These are phyloP conservation scores for Eurotiales sp. DNA, from an alignment of 2,329 filamentous ascomycete species.

Conservation along the genomic window DNA sequence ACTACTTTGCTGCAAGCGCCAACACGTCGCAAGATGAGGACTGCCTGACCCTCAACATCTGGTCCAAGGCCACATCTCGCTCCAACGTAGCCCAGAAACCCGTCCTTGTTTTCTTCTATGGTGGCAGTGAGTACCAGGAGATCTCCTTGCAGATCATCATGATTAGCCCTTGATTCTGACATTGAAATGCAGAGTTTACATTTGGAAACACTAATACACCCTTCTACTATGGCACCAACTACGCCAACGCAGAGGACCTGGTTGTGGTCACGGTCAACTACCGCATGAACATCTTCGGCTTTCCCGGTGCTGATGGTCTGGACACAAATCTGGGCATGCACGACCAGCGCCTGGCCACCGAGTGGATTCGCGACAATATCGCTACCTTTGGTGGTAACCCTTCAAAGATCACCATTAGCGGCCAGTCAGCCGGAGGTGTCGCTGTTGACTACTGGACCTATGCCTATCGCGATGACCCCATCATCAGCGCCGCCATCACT, in stretches of 20 bases:
- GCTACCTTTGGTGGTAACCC: too few relatives aligned
- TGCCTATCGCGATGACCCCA: too few relatives aligned
- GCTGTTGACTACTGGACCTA: too few relatives aligned
- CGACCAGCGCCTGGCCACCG: too few relatives aligned
- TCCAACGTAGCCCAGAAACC: slow-evolving; percentile 23
- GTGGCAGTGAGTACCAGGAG: slow-evolving; percentile 32
- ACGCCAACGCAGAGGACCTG: slow-evolving; percentile 52
- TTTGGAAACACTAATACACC: slow-evolving; percentile 33
- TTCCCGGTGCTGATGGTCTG: too few relatives aligned
- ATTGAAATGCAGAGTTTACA: slow-evolving; percentile 28
- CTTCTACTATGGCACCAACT: slow-evolving; percentile 32
- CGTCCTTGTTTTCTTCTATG: slow-evolving; percentile 42
- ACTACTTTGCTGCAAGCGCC: slow-evolving; percentile 34
- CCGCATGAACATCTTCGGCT: too few relatives aligned
- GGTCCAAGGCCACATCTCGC: slow-evolving; percentile 5
- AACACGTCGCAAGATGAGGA: slow-evolving; percentile 4
- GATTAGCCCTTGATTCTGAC: not conserved
- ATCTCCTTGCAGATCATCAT: not conserved
- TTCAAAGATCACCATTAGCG: too few relatives aligned
- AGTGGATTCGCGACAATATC: too few relatives aligned
- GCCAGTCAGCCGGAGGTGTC: too few relatives aligned
- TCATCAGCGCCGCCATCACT: not conserved
- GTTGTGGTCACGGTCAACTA: slow-evolving; percentile 10
- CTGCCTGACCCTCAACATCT: slow-evolving; percentile 11
- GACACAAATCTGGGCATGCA: too few relatives aligned